A percentile compares a stretch with the other conserved stretches of the same genome.
Evolutionary conservation across 2,329 filamentous ascomycete genomes (phyloP).

Genomic region (Pseudogymnoascus sp.): DNA sequence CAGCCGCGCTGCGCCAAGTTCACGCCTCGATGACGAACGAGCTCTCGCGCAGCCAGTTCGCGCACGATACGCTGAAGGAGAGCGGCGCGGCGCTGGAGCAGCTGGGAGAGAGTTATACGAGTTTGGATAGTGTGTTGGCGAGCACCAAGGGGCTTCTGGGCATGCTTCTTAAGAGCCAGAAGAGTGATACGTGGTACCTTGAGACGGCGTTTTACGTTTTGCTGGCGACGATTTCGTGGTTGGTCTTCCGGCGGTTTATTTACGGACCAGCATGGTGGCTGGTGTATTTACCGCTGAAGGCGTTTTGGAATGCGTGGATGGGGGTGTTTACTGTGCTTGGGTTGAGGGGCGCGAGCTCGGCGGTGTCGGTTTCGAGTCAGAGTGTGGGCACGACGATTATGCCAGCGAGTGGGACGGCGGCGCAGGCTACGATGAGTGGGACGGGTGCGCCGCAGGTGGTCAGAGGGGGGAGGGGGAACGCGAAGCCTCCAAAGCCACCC

Average conservation of each 20-base stretch:
- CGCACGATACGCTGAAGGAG: slow-evolving; percentile 78
- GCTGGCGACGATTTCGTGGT: slow-evolving; percentile 68
- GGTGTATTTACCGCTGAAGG: slow-evolving; percentile 69
- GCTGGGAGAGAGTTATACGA: slow-evolving; percentile 71
- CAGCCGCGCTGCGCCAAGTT: slow-evolving; percentile 70
- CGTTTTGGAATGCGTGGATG: slow-evolving; percentile 51
- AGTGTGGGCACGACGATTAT: slow-evolving; percentile 9
- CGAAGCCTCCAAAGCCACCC: slow-evolving; percentile 34
- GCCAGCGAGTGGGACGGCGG: slow-evolving; percentile 7
- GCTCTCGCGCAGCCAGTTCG: slow-evolving; percentile 78
- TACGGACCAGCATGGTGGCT: slow-evolving; percentile 92
- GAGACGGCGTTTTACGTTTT: slow-evolving; percentile 83
- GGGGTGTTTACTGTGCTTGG: slow-evolving; percentile 46
- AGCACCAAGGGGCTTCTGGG: slow-evolving; percentile 67
- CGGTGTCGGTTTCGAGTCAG: slow-evolving; percentile 16
- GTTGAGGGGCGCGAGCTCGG: slow-evolving; percentile 22
- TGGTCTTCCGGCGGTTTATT: slow-evolving; percentile 72
- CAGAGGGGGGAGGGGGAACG: slow-evolving; percentile 13
- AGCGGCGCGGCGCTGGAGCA: slow-evolving; percentile 74
- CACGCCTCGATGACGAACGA: slow-evolving; percentile 81
- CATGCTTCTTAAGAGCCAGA: slow-evolving; percentile 76
- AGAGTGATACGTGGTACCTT: slow-evolving; percentile 97
- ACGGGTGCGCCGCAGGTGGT: slow-evolving; percentile 19
- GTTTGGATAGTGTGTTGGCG: slow-evolving; percentile 67
- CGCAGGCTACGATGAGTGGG: slow-evolving; percentile 9